A percentile compares a stretch with the other conserved stretches of the same genome.
These are phyloP conservation scores for Pseudogymnoascus sp. DNA, from an alignment of 2,329 filamentous ascomycete genomes.

Conservation along the genomic window DNA sequence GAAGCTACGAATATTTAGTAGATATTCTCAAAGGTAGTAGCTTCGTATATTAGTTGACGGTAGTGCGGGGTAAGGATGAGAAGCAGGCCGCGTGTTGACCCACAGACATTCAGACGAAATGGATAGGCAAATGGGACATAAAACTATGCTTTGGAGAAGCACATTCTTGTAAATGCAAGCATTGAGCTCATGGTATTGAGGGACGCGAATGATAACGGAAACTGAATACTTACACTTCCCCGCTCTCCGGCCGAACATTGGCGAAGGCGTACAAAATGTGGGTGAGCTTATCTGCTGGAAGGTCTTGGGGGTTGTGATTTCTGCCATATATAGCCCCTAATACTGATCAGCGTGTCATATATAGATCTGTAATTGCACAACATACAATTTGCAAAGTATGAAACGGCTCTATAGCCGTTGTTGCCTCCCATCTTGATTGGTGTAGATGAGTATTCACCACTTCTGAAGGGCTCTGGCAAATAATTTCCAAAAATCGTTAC, in stretches of 20 bases:
- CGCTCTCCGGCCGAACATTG: constrained; percentile 68
- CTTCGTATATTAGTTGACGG: neutral
- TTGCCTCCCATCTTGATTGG: constrained; percentile 23
- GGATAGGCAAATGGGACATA: neutral
- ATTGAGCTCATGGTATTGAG: neutral
- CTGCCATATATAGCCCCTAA: constrained; percentile 72
- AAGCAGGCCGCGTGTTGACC: neutral
- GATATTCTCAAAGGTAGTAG: neutral
- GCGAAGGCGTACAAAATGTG: constrained; percentile 89
- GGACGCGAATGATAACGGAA: neutral
- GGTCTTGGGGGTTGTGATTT: constrained; percentile 74
- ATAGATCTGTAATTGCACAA: neutral
- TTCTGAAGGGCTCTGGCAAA: neutral
- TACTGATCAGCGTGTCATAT: constrained; percentile 15
- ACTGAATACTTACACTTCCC: constrained; percentile 54
- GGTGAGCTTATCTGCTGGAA: constrained; percentile 72
- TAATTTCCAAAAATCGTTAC: constrained; percentile 14
- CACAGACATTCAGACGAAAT: neutral
- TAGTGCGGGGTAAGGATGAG: neutral
- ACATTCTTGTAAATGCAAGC: neutral
- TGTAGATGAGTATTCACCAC: neutral
- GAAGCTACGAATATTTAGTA: constrained; percentile 25
- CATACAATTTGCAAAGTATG: constrained; percentile 65
- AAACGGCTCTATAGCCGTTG: constrained; percentile 54
- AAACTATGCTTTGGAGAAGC: neutral